Evolutionary conservation across 306 rosid species (phyloP).

Genomic region (Pachyrhizus erosus): DNA sequence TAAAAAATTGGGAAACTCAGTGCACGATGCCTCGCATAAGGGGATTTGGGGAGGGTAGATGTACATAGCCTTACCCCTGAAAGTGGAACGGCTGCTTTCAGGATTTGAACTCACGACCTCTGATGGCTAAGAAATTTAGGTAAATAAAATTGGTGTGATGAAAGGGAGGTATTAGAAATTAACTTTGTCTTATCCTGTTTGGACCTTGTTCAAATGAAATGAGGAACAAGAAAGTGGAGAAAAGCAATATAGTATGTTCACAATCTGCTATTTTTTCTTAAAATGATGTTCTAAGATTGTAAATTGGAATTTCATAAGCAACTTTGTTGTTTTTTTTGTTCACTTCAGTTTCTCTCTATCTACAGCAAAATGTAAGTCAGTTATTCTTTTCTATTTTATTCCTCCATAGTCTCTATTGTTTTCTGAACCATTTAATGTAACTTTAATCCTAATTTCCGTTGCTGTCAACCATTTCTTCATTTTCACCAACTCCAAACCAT

Average conservation of each 20-base stretch:
- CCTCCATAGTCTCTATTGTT: conserved; percentile 1
- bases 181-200: not conserved
- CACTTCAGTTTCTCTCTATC: not conserved
- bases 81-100: not conserved
- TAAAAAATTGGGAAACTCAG: not conserved
- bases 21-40: not conserved
- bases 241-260: not conserved
- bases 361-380: not conserved
- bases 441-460: not conserved
- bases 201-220: not conserved
- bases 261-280: not conserved
- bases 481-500: not conserved
- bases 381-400: not conserved
- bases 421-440: not conserved
- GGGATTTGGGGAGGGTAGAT: not conserved
- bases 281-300: not conserved
- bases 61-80: not conserved
- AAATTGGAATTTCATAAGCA: not conserved
- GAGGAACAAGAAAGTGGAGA: not conserved
- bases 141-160: not conserved
- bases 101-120: not conserved
- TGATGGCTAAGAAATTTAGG: not conserved
- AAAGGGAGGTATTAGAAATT: not conserved
- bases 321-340: not conserved
- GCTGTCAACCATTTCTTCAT: not conserved